Base-by-base conservation (phyloP, 257 asterid genomes). In the Capsicum rhomboideum region DNA sequence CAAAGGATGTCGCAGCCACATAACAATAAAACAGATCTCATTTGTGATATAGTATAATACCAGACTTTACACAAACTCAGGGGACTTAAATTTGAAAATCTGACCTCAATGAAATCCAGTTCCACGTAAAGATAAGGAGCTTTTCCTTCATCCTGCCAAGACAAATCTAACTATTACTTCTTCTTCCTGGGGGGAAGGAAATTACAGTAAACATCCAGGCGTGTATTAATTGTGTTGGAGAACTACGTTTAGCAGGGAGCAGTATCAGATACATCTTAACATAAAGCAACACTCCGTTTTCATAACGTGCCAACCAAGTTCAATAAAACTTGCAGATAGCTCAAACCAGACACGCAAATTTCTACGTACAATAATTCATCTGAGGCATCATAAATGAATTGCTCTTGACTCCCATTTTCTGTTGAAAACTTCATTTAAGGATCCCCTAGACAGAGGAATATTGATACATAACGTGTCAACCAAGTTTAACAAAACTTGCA, bases 31-130 rank as follows among this genome's bases (percentile, higher is more conserved):
- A 40, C 17, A 69, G 29, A 69, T 46, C 80, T 23, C 80, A 26
- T 75, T 23, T 75, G 55, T 23, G 40, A 16, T 75, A 44, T 74
- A 50, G 8, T 16, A 49, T 23, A 26, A 26, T 75, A 12, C 21
- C 46, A 17, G 29, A 66, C 74, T 66, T 29, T 29, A 34, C 16
- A 66, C 23, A 66, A 68, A 68, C 9, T 16, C 77, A 12, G n/a
- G 23, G 23, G 17, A 49, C 61, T 46, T 26, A 49, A 54, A 9
- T 23, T 75, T 49, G 31, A 64, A 53, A 37, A 49, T 13, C 81
- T 72, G 86, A 97, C 99, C 99, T 97, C 99, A 88, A 92, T 90
- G 84, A 97, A 97, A 88, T 97, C 99, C 79, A 97, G 88, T 82
- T 97, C 99, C 87, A 97, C 98, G 20, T 91, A 97, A 34, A 92